Base-by-base conservation (phyloP, 2,329 filamentous ascomycete genomes). In the Epichloe gansuensis region DNA sequence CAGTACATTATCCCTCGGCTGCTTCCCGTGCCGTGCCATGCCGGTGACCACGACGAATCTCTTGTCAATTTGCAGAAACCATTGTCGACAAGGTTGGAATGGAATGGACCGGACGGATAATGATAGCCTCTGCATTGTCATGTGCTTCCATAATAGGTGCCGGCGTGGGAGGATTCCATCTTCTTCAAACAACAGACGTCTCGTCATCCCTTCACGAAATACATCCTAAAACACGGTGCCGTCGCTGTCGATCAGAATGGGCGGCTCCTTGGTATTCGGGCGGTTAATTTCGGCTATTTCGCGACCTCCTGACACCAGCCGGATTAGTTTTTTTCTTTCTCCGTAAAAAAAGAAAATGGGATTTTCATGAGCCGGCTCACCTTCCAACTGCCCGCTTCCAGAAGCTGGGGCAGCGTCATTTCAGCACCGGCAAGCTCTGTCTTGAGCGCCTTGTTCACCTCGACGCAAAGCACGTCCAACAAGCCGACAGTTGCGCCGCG, bases 321-420 rank as follows among this genome's bases (percentile, higher is more conserved):
- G 4, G 21, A 8, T 42, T 21, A 43, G 38, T 2, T n/a, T 13
- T 2, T 9, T 5, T n/a, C 2, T 21, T 21, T 2, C 2, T 21
- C 17, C 2, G 17, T 2, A 21, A 21, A 21, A 21, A 21, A 21
- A 21, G 17, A 21, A 21, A 2, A 2, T 2, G 17, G 17, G 17
- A 2, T 21, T 21, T 21, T 21, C 17, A 21, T 23, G 28, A 7
- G 1, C 6, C 2, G 34, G 13, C 80, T 71, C 69, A 93, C 91
- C 86, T 97, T 97, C 91, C 93, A 98, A 65, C 88, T 95, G 50
- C 93, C 93, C 13, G 91, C 93, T 69, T 97, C 93, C 17, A 98
- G 76, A 73, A 98, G 82, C 67, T 98, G 93, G 5, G 91, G 83
- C 59, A 97, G 70, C 42, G 75, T 87, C 65, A 98, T 71, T 59